Percentiles rank a stretch among this genome's conserved stretches.
These are phyloP conservation scores for Starmerella potacharoeniae DNA, from an alignment of 805 yeast genomes.

Conservation along the genomic window DNA sequence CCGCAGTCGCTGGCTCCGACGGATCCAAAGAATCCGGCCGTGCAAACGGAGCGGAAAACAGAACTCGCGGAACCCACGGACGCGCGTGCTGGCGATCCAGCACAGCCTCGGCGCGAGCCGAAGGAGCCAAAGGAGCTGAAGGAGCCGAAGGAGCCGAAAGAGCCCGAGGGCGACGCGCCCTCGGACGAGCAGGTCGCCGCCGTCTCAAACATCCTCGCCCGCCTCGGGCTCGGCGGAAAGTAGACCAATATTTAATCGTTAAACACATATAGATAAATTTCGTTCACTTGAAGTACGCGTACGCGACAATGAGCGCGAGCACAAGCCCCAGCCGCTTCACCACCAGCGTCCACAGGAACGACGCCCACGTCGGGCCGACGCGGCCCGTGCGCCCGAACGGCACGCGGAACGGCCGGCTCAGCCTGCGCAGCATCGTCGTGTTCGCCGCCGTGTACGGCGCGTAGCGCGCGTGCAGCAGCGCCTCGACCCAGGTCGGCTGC, in stretches of 20 bases:
- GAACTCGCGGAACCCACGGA: too few relatives aligned
- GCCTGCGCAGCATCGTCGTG: conserved; percentile 22
- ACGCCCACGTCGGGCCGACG: conserved; percentile 6
- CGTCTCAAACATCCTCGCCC: background rate
- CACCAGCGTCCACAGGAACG: conserved; percentile 4
- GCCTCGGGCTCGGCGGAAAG: background rate
- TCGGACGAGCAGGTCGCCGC: background rate
- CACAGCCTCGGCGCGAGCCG: background rate
- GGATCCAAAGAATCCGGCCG: too few relatives aligned
- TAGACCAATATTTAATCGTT: background rate
- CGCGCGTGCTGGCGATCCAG: too few relatives aligned
- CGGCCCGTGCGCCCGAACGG: conserved; percentile 15
- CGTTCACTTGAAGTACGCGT: background rate
- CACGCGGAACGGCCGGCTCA: conserved; percentile 10
- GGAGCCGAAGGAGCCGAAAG: background rate
- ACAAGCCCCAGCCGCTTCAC: conserved; percentile 1
- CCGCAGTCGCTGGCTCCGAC: too few relatives aligned
- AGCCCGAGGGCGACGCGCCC: background rate
- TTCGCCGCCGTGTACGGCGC: conserved; percentile 44
- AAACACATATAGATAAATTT: background rate
- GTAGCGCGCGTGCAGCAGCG: conserved; percentile 47
- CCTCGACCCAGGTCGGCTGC: conserved; percentile 57
- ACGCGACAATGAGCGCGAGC: background rate
- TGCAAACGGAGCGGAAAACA: too few relatives aligned
- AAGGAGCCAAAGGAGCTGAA: background rate